phyloP scores from a whole-genome alignment of 179 eudicot species.

The Carnegiea gigantea region DNA sequence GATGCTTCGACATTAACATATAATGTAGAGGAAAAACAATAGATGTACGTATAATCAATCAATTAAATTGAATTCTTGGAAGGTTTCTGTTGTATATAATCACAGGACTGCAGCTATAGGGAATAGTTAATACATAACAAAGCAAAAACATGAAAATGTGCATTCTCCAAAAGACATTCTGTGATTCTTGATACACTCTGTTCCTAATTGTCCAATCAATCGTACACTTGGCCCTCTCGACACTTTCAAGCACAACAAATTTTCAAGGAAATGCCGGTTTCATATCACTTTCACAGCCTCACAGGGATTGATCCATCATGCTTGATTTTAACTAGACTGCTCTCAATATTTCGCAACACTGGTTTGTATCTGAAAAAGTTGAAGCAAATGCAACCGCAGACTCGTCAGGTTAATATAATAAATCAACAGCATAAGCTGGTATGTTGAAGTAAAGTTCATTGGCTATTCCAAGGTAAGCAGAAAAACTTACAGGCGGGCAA shows the following conservation, averaged over 20 bases:
- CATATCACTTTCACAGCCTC: conserved; percentile 35
- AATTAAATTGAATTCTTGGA: not conserved
- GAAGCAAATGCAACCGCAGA: not conserved
- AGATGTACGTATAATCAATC: not conserved
- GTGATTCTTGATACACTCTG: not conserved
- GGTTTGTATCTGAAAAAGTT: conserved; percentile 75
- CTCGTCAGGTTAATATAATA: not conserved
- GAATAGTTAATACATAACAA: not conserved
- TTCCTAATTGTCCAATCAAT: conserved; percentile 9
- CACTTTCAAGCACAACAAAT: not conserved
- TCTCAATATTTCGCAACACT: conserved; percentile 81
- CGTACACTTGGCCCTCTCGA: conserved; percentile 3
- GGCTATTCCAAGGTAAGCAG: not conserved
- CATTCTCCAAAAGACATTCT: not conserved
- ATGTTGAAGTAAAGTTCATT: not conserved
- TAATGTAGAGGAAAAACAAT: too few relatives aligned
- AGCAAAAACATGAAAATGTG: not conserved
- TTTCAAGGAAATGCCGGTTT: not conserved
- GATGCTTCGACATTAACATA: too few relatives aligned
- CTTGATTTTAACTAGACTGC: conserved; percentile 80
- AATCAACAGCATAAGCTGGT: not conserved
- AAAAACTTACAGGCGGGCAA: conserved; percentile 73
- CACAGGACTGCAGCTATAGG: not conserved
- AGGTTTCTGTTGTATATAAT: not conserved
- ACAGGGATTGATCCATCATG: conserved; percentile 61